Base-by-base conservation (phyloP, 1,139 yeast genomes). In the Blastobotrys illinoisensis region DNA sequence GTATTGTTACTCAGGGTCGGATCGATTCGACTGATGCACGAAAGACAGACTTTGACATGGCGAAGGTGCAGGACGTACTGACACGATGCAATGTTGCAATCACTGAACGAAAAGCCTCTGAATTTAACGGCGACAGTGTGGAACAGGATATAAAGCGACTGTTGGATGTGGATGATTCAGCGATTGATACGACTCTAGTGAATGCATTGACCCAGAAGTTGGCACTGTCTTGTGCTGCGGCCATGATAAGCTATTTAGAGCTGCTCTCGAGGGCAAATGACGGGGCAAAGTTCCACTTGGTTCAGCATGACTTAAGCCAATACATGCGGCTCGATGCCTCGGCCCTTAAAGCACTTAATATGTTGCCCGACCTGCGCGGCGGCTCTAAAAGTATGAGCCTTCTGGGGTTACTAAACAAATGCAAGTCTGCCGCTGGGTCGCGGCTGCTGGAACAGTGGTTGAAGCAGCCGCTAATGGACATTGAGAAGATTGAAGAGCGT, bases 291-390 rank as follows among this genome's bases (percentile, higher is more conserved):
- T 79, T 72, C 63, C 73, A 78, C 16, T 72, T 93, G 26, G 79
- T 79, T 26, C 79, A 80, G 60, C 93, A 91, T 67, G 85, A 86
- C 57, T 76, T 91, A 52, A 75, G 82, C 18, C 83, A 86, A 56
- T 91, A 77, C 67, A 89, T 93, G 96, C 86, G 88, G 64, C 78
- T 93, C 52, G 99, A 93, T 66, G 82, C 95, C 7, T 84, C 97
- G 0, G 96, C 98, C 0, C 82, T 90, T 58, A 83, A 82, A 58
- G 97, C 99, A 0, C 75, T 95, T 60, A 91, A 91, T 64, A 75
- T 93, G 32, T 88, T 91, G 72, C 96, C 98, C 2, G 69, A 76
- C 7, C 72, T 79, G 5, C 67, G 74, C 44, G 77, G 77, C 71
- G 73, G 76, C 5, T 67, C 74, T 23, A 81, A 79, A 59, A 76